These are phyloP conservation scores for Hymenoscyphus linearis DNA, from an alignment of 2,329 filamentous ascomycete species.

Conservation along the genomic window DNA sequence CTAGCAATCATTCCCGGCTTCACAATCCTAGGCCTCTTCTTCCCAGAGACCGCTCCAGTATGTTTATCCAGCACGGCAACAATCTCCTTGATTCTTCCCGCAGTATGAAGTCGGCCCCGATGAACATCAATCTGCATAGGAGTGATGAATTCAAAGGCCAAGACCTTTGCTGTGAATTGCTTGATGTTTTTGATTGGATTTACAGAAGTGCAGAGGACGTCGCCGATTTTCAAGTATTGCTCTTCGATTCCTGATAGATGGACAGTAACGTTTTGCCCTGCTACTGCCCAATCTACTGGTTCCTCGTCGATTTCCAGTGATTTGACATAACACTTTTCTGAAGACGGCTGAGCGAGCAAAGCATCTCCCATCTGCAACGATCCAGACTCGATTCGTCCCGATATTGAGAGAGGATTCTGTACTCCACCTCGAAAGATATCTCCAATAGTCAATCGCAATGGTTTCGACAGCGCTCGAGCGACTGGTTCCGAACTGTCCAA, in stretches of 20 bases:
- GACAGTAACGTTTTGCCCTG: conserved; percentile 82
- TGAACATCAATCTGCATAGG: conserved; percentile 89
- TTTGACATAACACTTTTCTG: conserved; percentile 76
- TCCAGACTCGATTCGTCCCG: conserved; percentile 80
- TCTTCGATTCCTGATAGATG: conserved; percentile 81
- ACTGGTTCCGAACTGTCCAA: conserved; percentile 77
- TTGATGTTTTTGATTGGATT: conserved; percentile 66
- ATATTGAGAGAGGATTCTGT: conserved; percentile 76
- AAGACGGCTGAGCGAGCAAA: conserved; percentile 73
- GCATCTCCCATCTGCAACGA: conserved; percentile 79
- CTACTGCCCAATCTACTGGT: conserved; percentile 80
- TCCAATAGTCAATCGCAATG: conserved; percentile 78
- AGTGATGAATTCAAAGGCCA: conserved; percentile 85
- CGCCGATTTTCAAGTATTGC: conserved; percentile 74
- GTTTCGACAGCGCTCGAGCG: conserved; percentile 65
- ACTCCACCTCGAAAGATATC: conserved; percentile 80
- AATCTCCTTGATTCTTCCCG: conserved; percentile 68
- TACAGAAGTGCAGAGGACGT: conserved; percentile 72
- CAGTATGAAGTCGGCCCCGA: conserved; percentile 72
- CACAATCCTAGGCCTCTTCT: conserved; percentile 81
- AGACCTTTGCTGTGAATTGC: conserved; percentile 73
- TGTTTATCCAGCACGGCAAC: conserved; percentile 72
- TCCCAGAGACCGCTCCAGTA: conserved; percentile 61
- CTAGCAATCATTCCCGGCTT: conserved; percentile 74
- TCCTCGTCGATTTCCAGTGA: conserved; percentile 72